Base-by-base conservation (phyloP, 169 alveolate species). In the Plasmodium vivax region DNA sequence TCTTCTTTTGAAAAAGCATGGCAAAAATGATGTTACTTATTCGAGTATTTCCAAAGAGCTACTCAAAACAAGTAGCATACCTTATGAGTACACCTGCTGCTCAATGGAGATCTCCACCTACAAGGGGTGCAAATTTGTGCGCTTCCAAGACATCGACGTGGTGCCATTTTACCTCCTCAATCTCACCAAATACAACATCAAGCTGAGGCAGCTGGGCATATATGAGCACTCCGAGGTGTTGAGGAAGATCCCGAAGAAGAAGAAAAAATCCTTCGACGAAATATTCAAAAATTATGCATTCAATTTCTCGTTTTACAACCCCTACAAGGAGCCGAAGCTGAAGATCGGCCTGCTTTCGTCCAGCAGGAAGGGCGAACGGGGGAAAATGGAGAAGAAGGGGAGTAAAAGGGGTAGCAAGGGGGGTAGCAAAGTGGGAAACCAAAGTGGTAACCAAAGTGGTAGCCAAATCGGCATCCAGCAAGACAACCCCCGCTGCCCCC, bases 81-180 rank as follows among this genome's bases (percentile, higher is more conserved):
- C 95, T 23, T 83, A 92, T 82, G 85, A 92, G 83, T 92, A 92
- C 77, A 72, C 92, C 36, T 92, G 95, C 3, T 92, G 95, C 41
- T 92, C 95, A 32, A 92, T 92, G 95, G 95, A 92, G 75, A 54
- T 92, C 36, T 71, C 95, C 47, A 92, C 95, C 38, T 92, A 82
- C 41, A 92, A 83, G 84, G 95, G 95, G 1, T 92, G 95, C 51
- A 82, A 82, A 71, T 92, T 92, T 83, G 85, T 92, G 23, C 95
- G 95, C 54, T 92, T 92, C 36, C 95, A 92, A 71, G 92, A 92
- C 83, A 83, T 92, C 38, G 95, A 92, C 56, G 95, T 92, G 23
- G 95, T 92, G 36, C 95, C 95, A 38, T 92, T 47, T 82, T 92
- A 92, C 82, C 83, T 92, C 74, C 30, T 92, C 45, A 92, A 92